Percentiles rank a stretch among this genome's conserved stretches.
Conservation (phyloP, 2,329 filamentous ascomycete species). For the Sclerotinia glacialis region DNA sequence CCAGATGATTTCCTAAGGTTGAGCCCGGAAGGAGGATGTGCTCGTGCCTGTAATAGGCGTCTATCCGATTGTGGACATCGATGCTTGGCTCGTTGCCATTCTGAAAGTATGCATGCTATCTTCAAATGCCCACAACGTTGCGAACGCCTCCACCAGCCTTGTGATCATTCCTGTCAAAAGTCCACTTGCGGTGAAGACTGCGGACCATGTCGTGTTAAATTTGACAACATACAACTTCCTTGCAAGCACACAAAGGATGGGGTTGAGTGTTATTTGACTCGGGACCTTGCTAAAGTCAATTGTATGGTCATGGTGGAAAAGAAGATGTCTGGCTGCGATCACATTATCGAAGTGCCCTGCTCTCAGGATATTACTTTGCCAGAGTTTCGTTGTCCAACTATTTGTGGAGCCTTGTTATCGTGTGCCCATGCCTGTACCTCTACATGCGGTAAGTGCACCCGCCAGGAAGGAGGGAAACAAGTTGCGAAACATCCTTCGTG, state of each 20-base stretch:
- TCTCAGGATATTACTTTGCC: conserved; percentile 42
- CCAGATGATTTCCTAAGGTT: conserved; percentile 40
- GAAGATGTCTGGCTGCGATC: conserved; percentile 53
- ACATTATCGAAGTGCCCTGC: conserved; percentile 52
- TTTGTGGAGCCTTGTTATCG: conserved; percentile 46
- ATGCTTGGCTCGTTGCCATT: conserved; percentile 49
- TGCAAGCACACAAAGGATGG: conserved; percentile 43
- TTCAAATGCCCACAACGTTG: conserved; percentile 49
- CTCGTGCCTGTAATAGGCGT: conserved; percentile 35
- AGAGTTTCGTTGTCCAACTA: conserved; percentile 48
- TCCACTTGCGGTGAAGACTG: conserved; percentile 47
- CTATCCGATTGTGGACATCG: conserved; percentile 46
- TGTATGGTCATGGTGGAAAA: conserved; percentile 51
- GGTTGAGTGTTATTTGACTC: conserved; percentile 43
- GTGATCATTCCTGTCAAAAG: conserved; percentile 46
- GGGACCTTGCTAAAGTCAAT: conserved; percentile 45
- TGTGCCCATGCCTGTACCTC: conserved; percentile 60
- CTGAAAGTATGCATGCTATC: conserved; percentile 46
- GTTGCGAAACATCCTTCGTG: conserved; percentile 49
- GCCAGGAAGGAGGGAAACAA: conserved; percentile 37
- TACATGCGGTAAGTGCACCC: conserved; percentile 50
- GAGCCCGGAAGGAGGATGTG: conserved; percentile 57
- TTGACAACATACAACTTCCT: conserved; percentile 40
- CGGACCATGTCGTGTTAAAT: conserved; percentile 39
- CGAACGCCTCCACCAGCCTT: conserved; percentile 43